Conservation (phyloP, 805 yeast species). For the Yarrowia alimentaria region DNA sequence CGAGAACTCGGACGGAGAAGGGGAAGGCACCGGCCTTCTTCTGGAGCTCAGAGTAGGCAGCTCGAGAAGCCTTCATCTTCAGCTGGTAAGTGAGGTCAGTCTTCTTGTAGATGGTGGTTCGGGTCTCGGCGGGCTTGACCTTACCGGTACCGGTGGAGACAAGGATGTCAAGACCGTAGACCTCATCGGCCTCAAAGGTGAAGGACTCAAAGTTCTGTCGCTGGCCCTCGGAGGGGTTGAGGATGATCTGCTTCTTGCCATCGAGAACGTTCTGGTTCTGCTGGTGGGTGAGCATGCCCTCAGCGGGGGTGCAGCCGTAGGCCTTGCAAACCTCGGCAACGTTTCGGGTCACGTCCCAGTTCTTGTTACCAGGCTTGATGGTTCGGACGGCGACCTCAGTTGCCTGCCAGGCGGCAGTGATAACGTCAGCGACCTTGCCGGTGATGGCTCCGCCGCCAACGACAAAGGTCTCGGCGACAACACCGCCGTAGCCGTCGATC, state of each 20-base stretch:
- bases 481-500: slow-evolving; percentile 70
- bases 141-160: slow-evolving; percentile 69
- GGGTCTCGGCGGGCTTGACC: slow-evolving; percentile 56
- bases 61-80: slow-evolving; percentile 69
- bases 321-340: slow-evolving; percentile 62
- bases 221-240: slow-evolving; percentile 71
- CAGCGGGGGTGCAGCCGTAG: slow-evolving; percentile 60
- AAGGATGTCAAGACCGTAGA: slow-evolving; percentile 71
- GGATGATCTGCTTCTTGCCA: slow-evolving; percentile 72
- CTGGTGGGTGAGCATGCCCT: slow-evolving; percentile 74
- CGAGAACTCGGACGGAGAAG: slow-evolving; percentile 60
- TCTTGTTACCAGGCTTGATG: slow-evolving; percentile 63
- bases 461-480: slow-evolving; percentile 65
- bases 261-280: slow-evolving; percentile 64
- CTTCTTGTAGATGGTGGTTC: slow-evolving; percentile 69
- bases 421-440: slow-evolving; percentile 63
- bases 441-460: slow-evolving; percentile 45
- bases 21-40: slow-evolving; percentile 67
- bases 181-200: slow-evolving; percentile 72
- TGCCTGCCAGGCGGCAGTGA: slow-evolving; percentile 73
- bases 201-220: slow-evolving; percentile 59
- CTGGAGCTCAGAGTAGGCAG: slow-evolving; percentile 64
- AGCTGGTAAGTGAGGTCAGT: slow-evolving; percentile 66
- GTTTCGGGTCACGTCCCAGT: slow-evolving; percentile 70
- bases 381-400: slow-evolving; percentile 74